phyloP scores from a whole-genome alignment of 352 stramenopile species.

The Phytophthora vignae region DNA sequence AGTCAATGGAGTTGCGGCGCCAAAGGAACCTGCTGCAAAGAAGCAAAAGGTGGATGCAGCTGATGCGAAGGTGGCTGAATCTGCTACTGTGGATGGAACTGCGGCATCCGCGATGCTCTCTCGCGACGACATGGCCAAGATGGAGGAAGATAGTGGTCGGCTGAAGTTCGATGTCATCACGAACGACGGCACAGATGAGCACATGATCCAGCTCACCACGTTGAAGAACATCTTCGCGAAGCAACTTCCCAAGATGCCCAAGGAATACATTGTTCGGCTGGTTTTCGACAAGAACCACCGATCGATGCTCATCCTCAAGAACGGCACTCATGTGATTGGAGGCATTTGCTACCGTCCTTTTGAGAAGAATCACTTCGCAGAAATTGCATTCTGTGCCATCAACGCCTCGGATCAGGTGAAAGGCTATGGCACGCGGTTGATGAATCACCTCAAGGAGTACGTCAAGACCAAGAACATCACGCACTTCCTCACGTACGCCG shows the following conservation, averaged over 20 bases:
- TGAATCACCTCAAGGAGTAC: slow-evolving; percentile 99
- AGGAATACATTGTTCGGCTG: slow-evolving; percentile 99
- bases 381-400: slow-evolving; percentile 99
- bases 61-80: slow-evolving; percentile 13
- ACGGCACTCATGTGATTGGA: slow-evolving; percentile 94
- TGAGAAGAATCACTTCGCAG: slow-evolving; percentile 95
- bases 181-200: slow-evolving; percentile 90
- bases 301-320: slow-evolving; percentile 95
- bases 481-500: slow-evolving; percentile 99
- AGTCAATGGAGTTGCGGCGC: neutral
- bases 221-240: slow-evolving; percentile 98
- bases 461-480: slow-evolving; percentile 92
- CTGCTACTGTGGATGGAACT: slow-evolving; percentile 11
- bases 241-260: slow-evolving; percentile 99
- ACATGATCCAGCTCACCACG: slow-evolving; percentile 94
- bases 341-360: slow-evolving; percentile 99
- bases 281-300: slow-evolving; percentile 97
- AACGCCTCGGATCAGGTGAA: slow-evolving; percentile 96
- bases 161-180: slow-evolving; percentile 91
- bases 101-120: slow-evolving; percentile 71
- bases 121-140: slow-evolving; percentile 89
- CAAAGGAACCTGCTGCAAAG: slow-evolving; percentile 32
- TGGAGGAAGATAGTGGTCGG: slow-evolving; percentile 81
- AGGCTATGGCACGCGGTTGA: slow-evolving; percentile 98
- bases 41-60: slow-evolving; percentile 48